A percentile compares a stretch with the other conserved stretches of the same genome.
Evolutionary conservation across 345 rosid species (phyloP).

Genomic region (Pistacia integerrima): DNA sequence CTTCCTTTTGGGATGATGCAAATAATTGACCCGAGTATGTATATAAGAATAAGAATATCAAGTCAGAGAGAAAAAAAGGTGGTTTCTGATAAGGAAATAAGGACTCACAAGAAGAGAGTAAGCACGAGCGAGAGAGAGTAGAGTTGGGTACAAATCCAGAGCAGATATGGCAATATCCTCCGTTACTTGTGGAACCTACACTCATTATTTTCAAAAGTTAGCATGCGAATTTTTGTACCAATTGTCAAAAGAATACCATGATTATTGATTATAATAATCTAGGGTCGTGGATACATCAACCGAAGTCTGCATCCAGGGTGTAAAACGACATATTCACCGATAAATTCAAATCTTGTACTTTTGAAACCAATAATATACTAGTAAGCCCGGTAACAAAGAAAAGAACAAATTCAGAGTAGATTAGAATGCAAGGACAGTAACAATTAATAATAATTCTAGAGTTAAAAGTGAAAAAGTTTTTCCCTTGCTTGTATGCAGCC

Average conservation of each 20-base stretch:
- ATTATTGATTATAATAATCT: not conserved
- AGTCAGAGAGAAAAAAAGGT: not conserved
- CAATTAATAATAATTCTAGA: not conserved
- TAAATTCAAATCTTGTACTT: not conserved
- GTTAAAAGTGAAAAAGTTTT: not conserved
- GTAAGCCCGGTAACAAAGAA: not conserved
- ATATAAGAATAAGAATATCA: not conserved
- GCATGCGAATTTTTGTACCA: not conserved
- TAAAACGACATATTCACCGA: not conserved
- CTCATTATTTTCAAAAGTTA: conserved; percentile 15
- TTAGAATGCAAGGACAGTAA: not conserved
- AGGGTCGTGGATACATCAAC: not conserved
- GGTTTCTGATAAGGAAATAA: not conserved
- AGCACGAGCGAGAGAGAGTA: conserved; percentile 75
- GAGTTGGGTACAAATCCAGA: conserved; percentile 79
- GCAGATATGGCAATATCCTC: conserved; percentile 78
- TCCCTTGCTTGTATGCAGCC: not conserved
- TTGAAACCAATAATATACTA: not conserved
- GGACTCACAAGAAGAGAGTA: conserved; percentile 81
- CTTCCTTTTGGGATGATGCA: conserved; percentile 44
- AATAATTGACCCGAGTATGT: not conserved
- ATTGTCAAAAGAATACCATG: not conserved
- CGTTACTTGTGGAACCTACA: conserved; percentile 84
- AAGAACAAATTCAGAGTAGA: conserved; percentile 3
- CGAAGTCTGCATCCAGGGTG: not conserved